phyloP scores from a whole-genome alignment of 176 grass and related monocot genomes.

The Carex pumila region DNA sequence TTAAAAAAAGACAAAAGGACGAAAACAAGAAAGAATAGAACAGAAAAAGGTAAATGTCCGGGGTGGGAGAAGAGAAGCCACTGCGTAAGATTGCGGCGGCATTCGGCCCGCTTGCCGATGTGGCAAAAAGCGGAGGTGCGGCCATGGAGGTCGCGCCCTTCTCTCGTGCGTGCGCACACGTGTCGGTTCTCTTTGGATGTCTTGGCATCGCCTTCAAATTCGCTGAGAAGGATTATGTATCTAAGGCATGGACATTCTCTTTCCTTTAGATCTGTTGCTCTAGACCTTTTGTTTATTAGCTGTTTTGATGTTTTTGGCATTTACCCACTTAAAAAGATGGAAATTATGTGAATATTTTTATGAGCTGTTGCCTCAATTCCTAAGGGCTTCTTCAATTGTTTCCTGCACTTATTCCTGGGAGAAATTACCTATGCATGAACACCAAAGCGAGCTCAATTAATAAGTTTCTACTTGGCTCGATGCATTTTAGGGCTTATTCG shows the following conservation, averaged over 20 bases:
- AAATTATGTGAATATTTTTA: neutral
- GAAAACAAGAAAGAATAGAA: neutral
- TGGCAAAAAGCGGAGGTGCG: conserved; percentile 23
- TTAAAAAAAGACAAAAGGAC: neutral
- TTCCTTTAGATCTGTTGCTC: neutral
- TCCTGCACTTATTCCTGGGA: neutral
- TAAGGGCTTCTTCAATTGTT: neutral
- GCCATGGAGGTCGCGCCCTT: conserved; percentile 55
- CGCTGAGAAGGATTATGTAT: conserved; percentile 95
- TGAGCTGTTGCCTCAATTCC: neutral
- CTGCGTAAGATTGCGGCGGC: conserved; percentile 61
- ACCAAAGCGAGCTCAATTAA: neutral
- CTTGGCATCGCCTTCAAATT: conserved; percentile 97
- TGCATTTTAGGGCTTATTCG: neutral
- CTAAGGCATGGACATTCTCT: conserved; percentile 41
- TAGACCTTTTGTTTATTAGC: neutral
- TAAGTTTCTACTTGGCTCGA: neutral
- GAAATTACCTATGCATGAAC: neutral
- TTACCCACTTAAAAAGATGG: neutral
- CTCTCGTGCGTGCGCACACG: conserved; percentile 67
- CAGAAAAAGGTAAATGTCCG: neutral
- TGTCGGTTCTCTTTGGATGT: conserved; percentile 88
- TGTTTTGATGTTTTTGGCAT: neutral
- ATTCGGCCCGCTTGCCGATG: conserved; percentile 62
- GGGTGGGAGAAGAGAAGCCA: conserved; percentile 51